Conservation (phyloP, 345 rosid genomes). For the Brassica juncea region DNA sequence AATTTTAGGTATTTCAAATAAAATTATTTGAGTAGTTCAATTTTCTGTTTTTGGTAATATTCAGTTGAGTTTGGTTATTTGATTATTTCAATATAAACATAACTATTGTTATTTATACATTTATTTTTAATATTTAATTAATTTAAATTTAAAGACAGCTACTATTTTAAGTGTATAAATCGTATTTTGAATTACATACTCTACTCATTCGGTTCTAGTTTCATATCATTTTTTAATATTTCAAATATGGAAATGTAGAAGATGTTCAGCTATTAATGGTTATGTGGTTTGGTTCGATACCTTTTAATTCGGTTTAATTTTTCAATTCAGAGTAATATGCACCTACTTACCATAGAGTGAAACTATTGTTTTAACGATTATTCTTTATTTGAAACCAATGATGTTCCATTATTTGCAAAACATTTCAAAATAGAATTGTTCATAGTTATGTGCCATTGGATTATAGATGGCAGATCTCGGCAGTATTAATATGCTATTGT, state of each 20-base stretch:
- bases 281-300: neutral
- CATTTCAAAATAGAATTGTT: neutral
- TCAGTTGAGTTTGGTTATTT: neutral
- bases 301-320: neutral
- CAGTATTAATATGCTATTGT: constrained; percentile 18
- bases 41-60: neutral
- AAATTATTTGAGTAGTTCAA: neutral
- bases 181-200: neutral
- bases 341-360: neutral
- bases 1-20: too few relatives aligned
- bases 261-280: neutral
- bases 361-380: neutral
- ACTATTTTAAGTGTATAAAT: neutral
- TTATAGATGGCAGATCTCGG: neutral
- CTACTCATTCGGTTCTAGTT: neutral
- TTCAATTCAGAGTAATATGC: neutral
- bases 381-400: constrained; percentile 22
- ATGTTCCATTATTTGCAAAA: constrained; percentile 22
- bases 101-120: neutral
- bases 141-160: neutral
- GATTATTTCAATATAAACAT: neutral
- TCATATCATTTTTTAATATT: too few relatives aligned
- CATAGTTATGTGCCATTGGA: neutral
- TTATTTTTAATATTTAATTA: neutral
- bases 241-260: neutral